Conservation (phyloP, 2,329 filamentous ascomycete genomes). For the Ophiostoma triangulosporum region DNA sequence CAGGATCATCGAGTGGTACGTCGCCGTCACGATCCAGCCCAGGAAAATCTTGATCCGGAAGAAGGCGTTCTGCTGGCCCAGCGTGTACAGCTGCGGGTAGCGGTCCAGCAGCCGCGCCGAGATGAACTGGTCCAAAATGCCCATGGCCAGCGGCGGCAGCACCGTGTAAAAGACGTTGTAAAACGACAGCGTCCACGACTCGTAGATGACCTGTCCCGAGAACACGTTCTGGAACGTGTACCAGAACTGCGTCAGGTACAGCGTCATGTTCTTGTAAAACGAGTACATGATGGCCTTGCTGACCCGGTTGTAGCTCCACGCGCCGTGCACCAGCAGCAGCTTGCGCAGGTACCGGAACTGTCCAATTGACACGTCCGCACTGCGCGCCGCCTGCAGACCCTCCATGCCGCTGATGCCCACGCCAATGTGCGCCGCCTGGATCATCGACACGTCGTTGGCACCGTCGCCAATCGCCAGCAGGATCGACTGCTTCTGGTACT, state of each 20-base stretch:
- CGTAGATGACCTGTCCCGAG: conserved; percentile 94
- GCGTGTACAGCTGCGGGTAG: conserved; percentile 88
- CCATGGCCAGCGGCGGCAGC: conserved; percentile 81
- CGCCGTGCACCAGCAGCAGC: conserved; percentile 83
- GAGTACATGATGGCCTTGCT: conserved; percentile 96
- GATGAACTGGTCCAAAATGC: conserved; percentile 95
- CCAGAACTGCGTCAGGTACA: conserved; percentile 99
- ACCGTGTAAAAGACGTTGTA: conserved; percentile 99
- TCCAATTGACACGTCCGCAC: conserved; percentile 87
- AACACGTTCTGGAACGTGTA: conserved; percentile 98
- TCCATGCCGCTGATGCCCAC: conserved; percentile 95
- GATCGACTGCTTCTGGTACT: conserved; percentile 75
- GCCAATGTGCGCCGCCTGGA: conserved; percentile 94
- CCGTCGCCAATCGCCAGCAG: conserved; percentile 93
- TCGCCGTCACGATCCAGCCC: conserved; percentile 85
- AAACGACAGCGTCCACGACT: conserved; percentile 98
- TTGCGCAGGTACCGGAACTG: conserved; percentile 95
- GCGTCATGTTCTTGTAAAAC: conserved; percentile 97
- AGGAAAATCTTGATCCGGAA: conserved; percentile 89
- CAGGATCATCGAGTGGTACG: conserved; percentile 90
- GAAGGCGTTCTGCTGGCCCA: conserved; percentile 85
- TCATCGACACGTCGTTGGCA: conserved; percentile 99
- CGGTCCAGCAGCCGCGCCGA: conserved; percentile 85
- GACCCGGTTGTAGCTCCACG: conserved; percentile 95
- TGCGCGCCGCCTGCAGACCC: conserved; percentile 89